These are phyloP conservation scores for Acacia confusa DNA, from an alignment of 306 rosid genomes.

Conservation along the genomic window DNA sequence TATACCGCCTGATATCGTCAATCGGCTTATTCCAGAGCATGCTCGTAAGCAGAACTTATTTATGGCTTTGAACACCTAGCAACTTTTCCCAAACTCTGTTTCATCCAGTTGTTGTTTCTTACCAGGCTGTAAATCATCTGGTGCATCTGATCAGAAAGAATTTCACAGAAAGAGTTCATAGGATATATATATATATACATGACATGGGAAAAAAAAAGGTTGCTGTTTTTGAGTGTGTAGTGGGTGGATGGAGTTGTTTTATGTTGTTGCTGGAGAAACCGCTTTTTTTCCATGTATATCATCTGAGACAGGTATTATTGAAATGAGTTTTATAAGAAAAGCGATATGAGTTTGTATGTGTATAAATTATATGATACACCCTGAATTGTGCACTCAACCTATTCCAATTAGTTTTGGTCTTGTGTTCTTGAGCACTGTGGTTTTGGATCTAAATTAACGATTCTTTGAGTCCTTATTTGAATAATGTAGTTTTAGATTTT, in stretches of 20 bases:
- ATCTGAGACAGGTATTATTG: constrained; percentile 2
- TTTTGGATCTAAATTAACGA: not conserved
- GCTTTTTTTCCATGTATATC: constrained; percentile 37
- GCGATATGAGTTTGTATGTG: not conserved
- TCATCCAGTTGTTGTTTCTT: constrained; percentile 20
- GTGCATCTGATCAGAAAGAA: constrained; percentile 43
- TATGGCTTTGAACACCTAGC: constrained; percentile 93
- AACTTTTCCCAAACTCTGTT: constrained; percentile 26
- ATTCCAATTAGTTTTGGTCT: not conserved
- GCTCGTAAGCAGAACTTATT: constrained; percentile 95
- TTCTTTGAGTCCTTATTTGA: too few species aligned
- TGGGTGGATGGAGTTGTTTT: constrained; percentile 44
- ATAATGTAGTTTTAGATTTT: too few species aligned
- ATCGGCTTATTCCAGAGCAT: constrained; percentile 91
- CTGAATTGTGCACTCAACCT: not conserved
- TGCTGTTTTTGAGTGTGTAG: constrained; percentile 28
- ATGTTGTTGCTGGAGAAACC: constrained; percentile 34
- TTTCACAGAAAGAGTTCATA: constrained; percentile 46
- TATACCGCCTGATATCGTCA: constrained; percentile 63
- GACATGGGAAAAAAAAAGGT: constrained; percentile 18
- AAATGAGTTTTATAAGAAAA: not conserved
- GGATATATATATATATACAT: constrained; percentile 23
- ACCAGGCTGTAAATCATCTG: constrained; percentile 44
- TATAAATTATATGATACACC: not conserved
- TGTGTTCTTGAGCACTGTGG: not conserved